Base-by-base conservation (phyloP, 2,329 filamentous ascomycete genomes). In the Madurella fahalii region DNA sequence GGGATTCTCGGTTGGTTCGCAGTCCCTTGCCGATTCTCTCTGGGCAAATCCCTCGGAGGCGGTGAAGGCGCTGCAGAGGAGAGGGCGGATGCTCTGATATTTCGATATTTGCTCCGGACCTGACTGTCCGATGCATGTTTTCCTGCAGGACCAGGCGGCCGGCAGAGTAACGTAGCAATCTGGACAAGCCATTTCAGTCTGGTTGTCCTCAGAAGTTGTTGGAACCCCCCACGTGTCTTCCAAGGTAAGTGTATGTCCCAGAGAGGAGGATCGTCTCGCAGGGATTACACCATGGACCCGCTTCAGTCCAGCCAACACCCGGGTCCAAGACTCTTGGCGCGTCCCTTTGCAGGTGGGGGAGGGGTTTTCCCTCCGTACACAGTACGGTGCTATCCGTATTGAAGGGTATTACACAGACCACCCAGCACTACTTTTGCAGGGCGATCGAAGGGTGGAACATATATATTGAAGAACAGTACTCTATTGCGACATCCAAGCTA, bases 201-300 rank as follows among this genome's bases (percentile, higher is more conserved):
- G 31, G 52, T 42, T 25, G 25, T 9, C 46, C 47, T 54, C 41
- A 48, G 16, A 48, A 39, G 42, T 54, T 34, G 41, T 41, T 25
- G 25, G 12, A 17, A 40, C 18, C 9, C 47, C 52, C 46, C 52
- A 54, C 52, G 52, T 54, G 52, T 41, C n/a, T 17, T 3, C 32
- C 31, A 17, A 40, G 45, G 39, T 41, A 40, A 17, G 42, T 18
- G 40, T 32, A 39, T 5, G 40, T 40, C 7, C n/a, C 17, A 8
- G n/a, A n/a, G 13, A 4, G 9, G 34, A 37, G 13, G 34, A 37
- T 37, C 34, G 4, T 15, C 34, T 5, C 34, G 11, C 34, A 12
- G 9, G 34, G 34, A 37, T 11, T 37, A 37, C 13, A 5, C 4
- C 34, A 12, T 15, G 11, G 34, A 37, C 13, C 34, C 34, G 34